Percentiles rank a stretch among this genome's conserved stretches.
phyloP scores from a whole-genome alignment of 257 asterid species.

The Ocimum tenuiflorum region DNA sequence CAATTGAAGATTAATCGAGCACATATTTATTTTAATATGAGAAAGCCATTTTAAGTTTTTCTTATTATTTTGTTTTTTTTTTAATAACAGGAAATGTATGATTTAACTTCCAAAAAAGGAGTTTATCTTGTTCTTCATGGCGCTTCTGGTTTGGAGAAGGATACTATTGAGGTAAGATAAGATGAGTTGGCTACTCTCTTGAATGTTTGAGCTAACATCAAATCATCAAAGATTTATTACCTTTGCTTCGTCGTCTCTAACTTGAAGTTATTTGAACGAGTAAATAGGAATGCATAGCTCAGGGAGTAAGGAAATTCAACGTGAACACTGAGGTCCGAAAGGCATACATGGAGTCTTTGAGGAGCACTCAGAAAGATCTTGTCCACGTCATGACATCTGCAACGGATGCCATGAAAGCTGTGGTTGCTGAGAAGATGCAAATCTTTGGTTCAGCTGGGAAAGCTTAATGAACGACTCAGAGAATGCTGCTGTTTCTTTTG shows the following conservation, averaged over 20 bases:
- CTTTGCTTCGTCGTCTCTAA: background rate
- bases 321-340: conserved; percentile 91
- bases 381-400: conserved; percentile 64
- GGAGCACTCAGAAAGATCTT: conserved; percentile 52
- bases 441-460: conserved; percentile 91
- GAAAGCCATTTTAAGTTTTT: no score
- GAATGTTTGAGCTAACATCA: background rate
- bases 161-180: conserved; percentile 64
- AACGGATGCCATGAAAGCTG: conserved; percentile 86
- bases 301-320: conserved; percentile 82
- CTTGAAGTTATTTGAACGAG: background rate
- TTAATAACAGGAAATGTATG: conserved; percentile 57
- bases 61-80: no score
- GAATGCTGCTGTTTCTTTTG: background rate
- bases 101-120: conserved; percentile 58
- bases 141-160: conserved; percentile 84
- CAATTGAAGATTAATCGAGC: no score
- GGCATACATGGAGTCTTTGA: conserved; percentile 69
- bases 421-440: conserved; percentile 78
- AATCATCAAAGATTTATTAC: background rate
- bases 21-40: no score
- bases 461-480: conserved; percentile 28
- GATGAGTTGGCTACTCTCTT: background rate
- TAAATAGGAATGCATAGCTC: conserved; percentile 66
- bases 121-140: conserved; percentile 91